These are phyloP conservation scores for Mucor lusitanicus DNA, from an alignment of 371 early-diverging fungal genomes.

Conservation along the genomic window DNA sequence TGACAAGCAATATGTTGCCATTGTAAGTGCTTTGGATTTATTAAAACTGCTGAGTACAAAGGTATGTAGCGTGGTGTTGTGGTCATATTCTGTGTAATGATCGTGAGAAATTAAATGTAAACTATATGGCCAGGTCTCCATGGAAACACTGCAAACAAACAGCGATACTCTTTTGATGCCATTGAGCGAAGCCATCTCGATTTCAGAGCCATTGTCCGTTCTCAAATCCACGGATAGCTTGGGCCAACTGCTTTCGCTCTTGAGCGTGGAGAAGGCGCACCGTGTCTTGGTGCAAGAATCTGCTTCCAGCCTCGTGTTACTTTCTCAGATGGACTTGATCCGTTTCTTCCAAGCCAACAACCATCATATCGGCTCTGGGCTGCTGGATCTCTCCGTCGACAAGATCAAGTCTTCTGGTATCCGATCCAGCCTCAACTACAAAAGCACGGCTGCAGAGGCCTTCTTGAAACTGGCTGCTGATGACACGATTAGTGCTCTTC, in stretches of 20 bases:
- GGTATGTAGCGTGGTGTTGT: constrained; percentile 22
- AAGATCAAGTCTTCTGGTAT: constrained; percentile 20
- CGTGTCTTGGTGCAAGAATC: constrained; percentile 53
- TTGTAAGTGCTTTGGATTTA: constrained; percentile 60
- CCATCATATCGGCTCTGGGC: constrained; percentile 52
- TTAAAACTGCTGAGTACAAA: constrained; percentile 46
- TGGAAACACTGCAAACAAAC: constrained; percentile 18
- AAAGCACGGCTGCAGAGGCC: constrained; percentile 53
- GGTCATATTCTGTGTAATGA: constrained; percentile 2
- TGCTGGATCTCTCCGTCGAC: constrained; percentile 50
- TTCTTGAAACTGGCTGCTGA: constrained; percentile 51
- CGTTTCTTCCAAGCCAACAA: constrained; percentile 58
- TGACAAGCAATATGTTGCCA: constrained; percentile 50
- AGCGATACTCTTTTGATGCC: constrained; percentile 27
- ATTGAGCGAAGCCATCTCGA: constrained; percentile 40
- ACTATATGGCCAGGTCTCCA: constrained; percentile 18
- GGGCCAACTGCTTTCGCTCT: constrained; percentile 35
- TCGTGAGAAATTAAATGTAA: constrained; percentile 21
- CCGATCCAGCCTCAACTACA: constrained; percentile 35
- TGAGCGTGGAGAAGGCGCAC: constrained; percentile 50
- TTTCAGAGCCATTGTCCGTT: constrained; percentile 43
- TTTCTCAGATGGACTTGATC: constrained; percentile 65
- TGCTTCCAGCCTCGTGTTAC: constrained; percentile 29
- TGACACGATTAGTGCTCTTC: constrained; percentile 46
- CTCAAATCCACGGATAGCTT: constrained; percentile 43